Evolutionary conservation across 1,284 basidiomycete species (phyloP), one percentile per base, ranked within the genome.

Genomic region (Sporisorium reilianum): DNA sequence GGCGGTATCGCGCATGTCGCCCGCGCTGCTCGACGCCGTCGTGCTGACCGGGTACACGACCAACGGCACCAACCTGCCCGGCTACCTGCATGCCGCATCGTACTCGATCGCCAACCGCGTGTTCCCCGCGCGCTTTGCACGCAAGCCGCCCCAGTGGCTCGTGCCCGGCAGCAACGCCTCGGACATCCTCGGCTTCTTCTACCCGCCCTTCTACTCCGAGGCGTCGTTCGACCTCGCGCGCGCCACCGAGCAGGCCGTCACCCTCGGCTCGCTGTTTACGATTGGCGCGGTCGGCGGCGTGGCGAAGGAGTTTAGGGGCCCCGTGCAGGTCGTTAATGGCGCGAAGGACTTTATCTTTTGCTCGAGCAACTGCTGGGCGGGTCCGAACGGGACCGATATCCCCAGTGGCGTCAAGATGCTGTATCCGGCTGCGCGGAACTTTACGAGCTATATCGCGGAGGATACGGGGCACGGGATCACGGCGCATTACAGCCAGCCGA

Each of bases 261-360:
- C 83, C 9, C 78, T 86, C 45, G 85, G 85, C 14, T 80, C 81
- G 42, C 79, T 85, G 55, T 69, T 81, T 56, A 80, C 81, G 23
- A 68, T 81, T 28, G 69, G 70, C 30, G 66, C 48, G 25, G 69
- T 69, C 52, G 77, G 64, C 30, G 81, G 76, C n/a, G 16, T 20
- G 25, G 59, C 44, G 1, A 1, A 79, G n/a, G 74, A 80, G 61
- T 86, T 80, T 57, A 84, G 77, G 20, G 73, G 80, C 9, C 86
- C 86, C 8, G 79, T 85, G 2, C 78, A 84, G n/a, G 84, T 87
- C 54, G 79, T 87, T 8, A 86, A 86, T 16, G 86, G 86, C 34
- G 80, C 83, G 23, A 78, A 84, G 49, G 86, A 87, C 55, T 79
- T 85, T 68, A 83, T 69, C 51, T 79, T 78, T 38, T 78, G 84